Evolutionary conservation across 179 eudicot genomes (phyloP), one percentile per base, ranked within the genome.

Genomic region (Beta macrorhiza): DNA sequence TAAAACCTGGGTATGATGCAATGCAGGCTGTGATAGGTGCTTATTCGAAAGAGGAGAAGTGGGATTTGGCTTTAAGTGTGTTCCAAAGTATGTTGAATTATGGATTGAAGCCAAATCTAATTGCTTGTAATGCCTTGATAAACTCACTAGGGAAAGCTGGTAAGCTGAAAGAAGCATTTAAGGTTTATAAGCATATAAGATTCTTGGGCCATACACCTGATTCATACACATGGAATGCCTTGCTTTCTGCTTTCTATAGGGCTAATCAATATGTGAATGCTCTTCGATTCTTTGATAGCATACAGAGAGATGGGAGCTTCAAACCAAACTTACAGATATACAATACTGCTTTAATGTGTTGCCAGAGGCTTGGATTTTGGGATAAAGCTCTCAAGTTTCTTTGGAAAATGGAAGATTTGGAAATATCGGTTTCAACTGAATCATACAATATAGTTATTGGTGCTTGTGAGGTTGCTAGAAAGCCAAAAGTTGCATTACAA

Each of bases 11-110:
- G 59, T 81, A 55, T 74, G 98, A 94, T 82, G 86, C 84, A 15
- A 96, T 94, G 97, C 90, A 91, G 70, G 97, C 97, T 81, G 75
- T 94, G 32, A 89, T 92, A 29, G 96, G 97, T 62, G 98, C 97
- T 61, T 96, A 89, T 78, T 57, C 87, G 2, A 92, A 91, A 80
- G 98, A 96, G 87, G 94, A 95, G 51, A 87, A 88, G 29, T 91
- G 93, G 90, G 90, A 87, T 29, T 79, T 89, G 80, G 94, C 92
- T 17, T 80, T 90, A 55, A 83, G 77, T 79, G 91, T 94, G 58
- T 90, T 90, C 44, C 87, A 87, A 37, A 79, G 59, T 81, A 91
- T 94, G 94, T 81, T 90, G 79, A 82, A 84, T 58, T 77, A 77
- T 64, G 90, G 83, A 57, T 29, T 90, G 81, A 94, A 88, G 79